Evolutionary conservation across 345 rosid species (phyloP), one percentile per base, ranked within the genome.

Genomic region (Ricinus communis): DNA sequence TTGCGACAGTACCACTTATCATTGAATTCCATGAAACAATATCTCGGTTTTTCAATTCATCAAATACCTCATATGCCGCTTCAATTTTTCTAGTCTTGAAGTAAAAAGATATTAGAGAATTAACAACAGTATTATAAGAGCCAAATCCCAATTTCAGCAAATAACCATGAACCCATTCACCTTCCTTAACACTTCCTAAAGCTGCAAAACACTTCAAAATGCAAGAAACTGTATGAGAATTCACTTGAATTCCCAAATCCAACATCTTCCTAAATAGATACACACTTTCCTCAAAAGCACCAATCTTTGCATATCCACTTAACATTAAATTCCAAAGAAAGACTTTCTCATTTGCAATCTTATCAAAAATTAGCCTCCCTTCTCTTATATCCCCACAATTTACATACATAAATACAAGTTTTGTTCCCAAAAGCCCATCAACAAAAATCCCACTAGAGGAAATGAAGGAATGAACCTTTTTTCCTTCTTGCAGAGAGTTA

Each of bases 1-100:
- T 84, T 2, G 84, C 78, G 0, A 83, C 73, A 65, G 75, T 78
- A 22, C 93, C 91, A 69, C 85, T 79, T 62, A 87, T 83, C 76
- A 87, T 85, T 0, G 89, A 86, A 52, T 90, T 90, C 96, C 96
- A 88, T 1, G 91, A 83, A 18, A 90, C 71, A 28, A 83, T 80
- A 83, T 88, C 96, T 75, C 89, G 24, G 15, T 82, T 86, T 77
- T 38, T 50, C 91, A 88, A 82, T 87, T 70, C 77, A 36, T 88
- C 96, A 12, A 90, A 90, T 91, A 90, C 55, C 65, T 87, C 78
- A 56, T 19, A 54, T n/a, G 80, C 80, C 24, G 19, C 15, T 7
- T 55, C 61, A 27, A 77, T 77, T 76, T 79, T 83, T 73, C 75
- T 19, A 33, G 61, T 66, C 82, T 83, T 90, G 62, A 77, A 76